phyloP scores from a whole-genome alignment of 108 stramenopile species.

The Cyclotella choctawhatcheeana region DNA sequence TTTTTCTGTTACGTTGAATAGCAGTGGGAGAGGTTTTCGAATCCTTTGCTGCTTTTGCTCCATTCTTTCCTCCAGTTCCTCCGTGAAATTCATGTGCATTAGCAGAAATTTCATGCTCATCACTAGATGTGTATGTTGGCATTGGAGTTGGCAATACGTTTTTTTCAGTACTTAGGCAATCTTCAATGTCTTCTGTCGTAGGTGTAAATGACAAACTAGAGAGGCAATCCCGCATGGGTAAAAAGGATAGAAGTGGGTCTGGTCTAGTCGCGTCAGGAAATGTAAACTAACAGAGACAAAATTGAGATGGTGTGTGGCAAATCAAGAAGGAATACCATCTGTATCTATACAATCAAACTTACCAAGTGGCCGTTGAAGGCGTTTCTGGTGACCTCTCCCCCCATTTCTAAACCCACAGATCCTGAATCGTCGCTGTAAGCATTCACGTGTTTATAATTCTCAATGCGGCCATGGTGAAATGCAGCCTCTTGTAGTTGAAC shows the following conservation, averaged over 20 bases:
- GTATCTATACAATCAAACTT: background rate
- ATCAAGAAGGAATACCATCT: background rate
- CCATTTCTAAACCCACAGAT: background rate
- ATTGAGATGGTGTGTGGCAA: background rate
- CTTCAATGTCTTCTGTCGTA: background rate
- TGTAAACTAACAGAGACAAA: too few species aligned
- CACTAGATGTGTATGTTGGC: too few species aligned
- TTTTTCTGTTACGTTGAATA: too few species aligned
- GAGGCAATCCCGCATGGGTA: background rate
- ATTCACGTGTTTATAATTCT: constrained; percentile 7
- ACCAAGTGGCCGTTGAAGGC: background rate
- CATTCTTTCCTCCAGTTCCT: too few species aligned
- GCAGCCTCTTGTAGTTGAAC: background rate
- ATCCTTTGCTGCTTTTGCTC: too few species aligned
- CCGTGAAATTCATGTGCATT: too few species aligned
- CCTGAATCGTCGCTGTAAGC: background rate
- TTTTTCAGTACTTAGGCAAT: background rate
- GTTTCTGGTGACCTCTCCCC: background rate
- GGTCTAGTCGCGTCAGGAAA: background rate
- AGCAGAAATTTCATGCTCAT: too few species aligned
- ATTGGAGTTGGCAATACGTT: too few species aligned
- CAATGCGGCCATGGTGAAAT: background rate
- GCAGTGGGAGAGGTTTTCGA: too few species aligned
- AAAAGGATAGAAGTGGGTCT: background rate
- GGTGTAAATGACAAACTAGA: background rate